Evolutionary conservation across 1,139 yeast genomes (phyloP).

Genomic region (Suhomyces chickasaworum): DNA sequence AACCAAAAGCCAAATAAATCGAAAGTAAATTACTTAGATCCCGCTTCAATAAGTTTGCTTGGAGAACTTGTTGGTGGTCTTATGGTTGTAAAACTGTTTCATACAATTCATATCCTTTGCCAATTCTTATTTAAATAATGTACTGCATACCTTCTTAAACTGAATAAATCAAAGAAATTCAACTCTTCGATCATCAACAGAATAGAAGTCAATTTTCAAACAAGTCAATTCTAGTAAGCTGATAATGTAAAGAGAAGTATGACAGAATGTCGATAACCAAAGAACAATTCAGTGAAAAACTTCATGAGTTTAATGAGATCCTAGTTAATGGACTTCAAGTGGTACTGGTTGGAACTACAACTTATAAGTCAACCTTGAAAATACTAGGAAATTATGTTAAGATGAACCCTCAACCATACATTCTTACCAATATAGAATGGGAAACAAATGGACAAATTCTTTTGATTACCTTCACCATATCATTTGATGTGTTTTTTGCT

Average conservation of each 20-base stretch:
- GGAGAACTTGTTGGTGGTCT: too few relatives aligned
- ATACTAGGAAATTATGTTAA: conserved; percentile 2
- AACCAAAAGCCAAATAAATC: too few relatives aligned
- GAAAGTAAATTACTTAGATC: too few relatives aligned
- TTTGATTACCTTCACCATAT: conserved; percentile 27
- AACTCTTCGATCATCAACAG: background rate
- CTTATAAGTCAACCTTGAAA: background rate
- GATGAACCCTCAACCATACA: conserved; percentile 1
- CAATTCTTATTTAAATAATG: too few relatives aligned
- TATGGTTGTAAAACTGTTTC: too few relatives aligned
- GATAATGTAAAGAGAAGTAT: background rate
- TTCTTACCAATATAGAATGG: conserved; percentile 1
- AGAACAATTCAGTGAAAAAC: background rate
- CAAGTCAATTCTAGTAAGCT: background rate
- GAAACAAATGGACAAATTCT: background rate
- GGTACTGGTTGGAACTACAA: background rate
- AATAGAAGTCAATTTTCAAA: background rate
- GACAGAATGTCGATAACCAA: background rate
- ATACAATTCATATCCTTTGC: too few relatives aligned
- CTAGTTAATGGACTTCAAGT: background rate
- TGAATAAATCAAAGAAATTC: background rate
- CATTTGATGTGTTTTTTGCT: conserved; percentile 32
- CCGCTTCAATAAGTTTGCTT: too few relatives aligned
- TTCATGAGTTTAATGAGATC: background rate
- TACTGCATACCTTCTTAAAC: background rate